These are phyloP conservation scores for Mycena venus DNA, from an alignment of 768 basidiomycete species.

Conservation along the genomic window DNA sequence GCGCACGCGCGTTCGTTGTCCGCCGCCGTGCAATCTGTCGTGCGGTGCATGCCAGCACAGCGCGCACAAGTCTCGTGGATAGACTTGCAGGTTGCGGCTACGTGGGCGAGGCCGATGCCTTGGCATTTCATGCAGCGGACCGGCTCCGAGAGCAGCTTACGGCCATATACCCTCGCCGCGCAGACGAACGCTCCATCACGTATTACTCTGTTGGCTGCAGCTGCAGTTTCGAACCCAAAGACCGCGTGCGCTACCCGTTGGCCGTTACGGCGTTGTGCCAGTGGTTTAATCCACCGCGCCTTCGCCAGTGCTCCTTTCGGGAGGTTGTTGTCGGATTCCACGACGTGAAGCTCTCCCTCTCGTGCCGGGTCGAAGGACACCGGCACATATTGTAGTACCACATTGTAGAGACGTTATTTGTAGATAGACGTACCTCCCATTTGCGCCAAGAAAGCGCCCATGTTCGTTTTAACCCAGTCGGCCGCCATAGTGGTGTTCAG, in stretches of 20 bases:
- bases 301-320: background rate
- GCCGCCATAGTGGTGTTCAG: background rate
- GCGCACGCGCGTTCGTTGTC: slow-evolving; percentile 33
- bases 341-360: background rate
- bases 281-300: slow-evolving; percentile 45
- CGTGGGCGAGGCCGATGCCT: slow-evolving; percentile 11
- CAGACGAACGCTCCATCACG: slow-evolving; percentile 19
- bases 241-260: slow-evolving; percentile 33
- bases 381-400: slow-evolving; percentile 41
- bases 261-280: background rate
- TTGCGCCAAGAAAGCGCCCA: slow-evolving; percentile 16
- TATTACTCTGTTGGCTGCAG: slow-evolving; percentile 31
- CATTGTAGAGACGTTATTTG: slow-evolving; percentile 1
- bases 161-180: slow-evolving; percentile 25
- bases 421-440: slow-evolving; percentile 27
- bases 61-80: slow-evolving; percentile 26
- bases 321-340: slow-evolving; percentile 35
- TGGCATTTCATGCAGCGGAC: slow-evolving; percentile 36
- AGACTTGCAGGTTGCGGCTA: slow-evolving; percentile 30
- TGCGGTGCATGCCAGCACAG: slow-evolving; percentile 36
- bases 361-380: slow-evolving; percentile 23
- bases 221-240: slow-evolving; percentile 22
- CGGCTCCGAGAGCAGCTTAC: slow-evolving; percentile 33
- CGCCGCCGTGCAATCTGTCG: slow-evolving; percentile 22
- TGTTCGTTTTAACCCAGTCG: background rate